Conservation (phyloP, 768 basidiomycete species). For the Neoboletus brunneissimus region DNA sequence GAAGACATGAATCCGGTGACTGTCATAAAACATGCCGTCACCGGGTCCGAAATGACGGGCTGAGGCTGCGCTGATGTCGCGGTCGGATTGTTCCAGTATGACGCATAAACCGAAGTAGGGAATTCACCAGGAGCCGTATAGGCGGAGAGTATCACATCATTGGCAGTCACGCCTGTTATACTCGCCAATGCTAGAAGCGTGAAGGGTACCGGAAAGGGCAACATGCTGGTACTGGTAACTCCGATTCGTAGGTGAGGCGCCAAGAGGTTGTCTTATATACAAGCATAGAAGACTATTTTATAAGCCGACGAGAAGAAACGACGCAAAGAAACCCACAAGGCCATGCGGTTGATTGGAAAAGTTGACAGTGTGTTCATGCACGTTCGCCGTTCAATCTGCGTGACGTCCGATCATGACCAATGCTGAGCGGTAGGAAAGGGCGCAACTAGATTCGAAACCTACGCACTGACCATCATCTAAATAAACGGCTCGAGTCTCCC, state of each 20-base stretch:
- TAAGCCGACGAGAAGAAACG: not conserved
- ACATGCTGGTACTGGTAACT: constrained; percentile 12
- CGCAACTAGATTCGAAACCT: too few relatives aligned
- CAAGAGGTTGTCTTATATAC: constrained; percentile 1
- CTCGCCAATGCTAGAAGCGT: constrained; percentile 11
- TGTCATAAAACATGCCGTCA: constrained; percentile 42
- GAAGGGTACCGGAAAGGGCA: constrained; percentile 9
- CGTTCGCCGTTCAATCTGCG: constrained; percentile 12
- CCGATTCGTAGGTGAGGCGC: not conserved
- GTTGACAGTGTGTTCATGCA: not conserved
- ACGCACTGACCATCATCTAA: not conserved
- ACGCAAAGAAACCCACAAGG: not conserved
- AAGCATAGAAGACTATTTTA: not conserved
- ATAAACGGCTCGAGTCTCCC: not conserved
- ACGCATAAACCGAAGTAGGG: constrained; percentile 55
- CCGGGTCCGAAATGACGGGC: constrained; percentile 67
- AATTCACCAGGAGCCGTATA: constrained; percentile 62
- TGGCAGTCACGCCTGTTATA: not conserved
- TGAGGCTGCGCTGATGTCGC: constrained; percentile 67
- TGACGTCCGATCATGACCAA: not conserved
- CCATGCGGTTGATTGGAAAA: not conserved
- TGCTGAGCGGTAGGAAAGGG: not conserved
- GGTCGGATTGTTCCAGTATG: constrained; percentile 69
- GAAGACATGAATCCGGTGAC: not conserved
- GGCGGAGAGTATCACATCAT: constrained; percentile 29